Conservation (phyloP, 129 eudicot genomes). For the Lonicera japonica region DNA sequence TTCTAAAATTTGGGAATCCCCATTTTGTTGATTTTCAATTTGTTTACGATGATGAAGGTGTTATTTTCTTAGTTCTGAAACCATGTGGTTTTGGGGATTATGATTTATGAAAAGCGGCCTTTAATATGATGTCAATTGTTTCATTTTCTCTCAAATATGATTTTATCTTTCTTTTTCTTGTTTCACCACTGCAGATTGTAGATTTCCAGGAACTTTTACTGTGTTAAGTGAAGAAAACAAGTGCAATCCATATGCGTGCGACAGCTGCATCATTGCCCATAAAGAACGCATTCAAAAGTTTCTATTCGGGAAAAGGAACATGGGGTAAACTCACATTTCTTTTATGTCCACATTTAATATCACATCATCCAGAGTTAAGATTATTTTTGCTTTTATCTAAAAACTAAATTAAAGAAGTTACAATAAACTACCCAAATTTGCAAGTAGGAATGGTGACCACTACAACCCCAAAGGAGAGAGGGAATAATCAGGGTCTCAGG, state of each 20-base stretch:
- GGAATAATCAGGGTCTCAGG: slow-evolving; percentile 35
- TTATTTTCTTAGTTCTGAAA: no score
- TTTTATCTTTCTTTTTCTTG: not conserved
- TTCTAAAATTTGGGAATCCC: no score
- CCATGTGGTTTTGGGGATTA: no score
- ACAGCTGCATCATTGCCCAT: slow-evolving; percentile 17
- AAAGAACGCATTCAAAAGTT: slow-evolving; percentile 23
- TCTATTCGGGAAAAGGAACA: slow-evolving; percentile 28
- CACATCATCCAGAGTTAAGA: not conserved
- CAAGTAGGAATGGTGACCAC: slow-evolving; percentile 30
- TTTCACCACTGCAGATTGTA: not conserved
- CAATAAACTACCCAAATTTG: not conserved
- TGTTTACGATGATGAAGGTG: no score
- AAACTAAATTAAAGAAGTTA: no score
- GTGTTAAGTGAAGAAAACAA: slow-evolving; percentile 2
- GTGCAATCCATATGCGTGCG: slow-evolving; percentile 28
- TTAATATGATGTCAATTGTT: no score
- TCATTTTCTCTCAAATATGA: no score
- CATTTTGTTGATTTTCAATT: no score
- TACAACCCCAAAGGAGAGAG: slow-evolving; percentile 48
- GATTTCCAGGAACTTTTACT: slow-evolving; percentile 7
- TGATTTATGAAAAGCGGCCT: not conserved
- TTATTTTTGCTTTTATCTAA: not conserved
- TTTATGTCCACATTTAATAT: not conserved
- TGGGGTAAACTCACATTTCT: slow-evolving; percentile 44